Evolutionary conservation across 495 filamentous ascomycete species (phyloP), one percentile per base, ranked within the genome.

Genomic region (Arthonia radiata): DNA sequence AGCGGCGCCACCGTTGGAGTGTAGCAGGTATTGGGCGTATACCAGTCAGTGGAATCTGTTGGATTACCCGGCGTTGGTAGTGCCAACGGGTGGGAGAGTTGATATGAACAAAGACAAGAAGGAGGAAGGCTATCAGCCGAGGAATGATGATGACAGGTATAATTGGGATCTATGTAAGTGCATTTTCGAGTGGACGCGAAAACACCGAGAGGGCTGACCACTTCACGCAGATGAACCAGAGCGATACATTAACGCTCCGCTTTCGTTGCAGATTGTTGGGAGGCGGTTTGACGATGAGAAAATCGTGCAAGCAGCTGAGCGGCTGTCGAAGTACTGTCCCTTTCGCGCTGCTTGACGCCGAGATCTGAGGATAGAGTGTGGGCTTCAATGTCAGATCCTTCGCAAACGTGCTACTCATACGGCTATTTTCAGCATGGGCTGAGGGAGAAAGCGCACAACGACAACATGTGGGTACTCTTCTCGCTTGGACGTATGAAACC

Each of bases 41-140:
- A 75, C 69, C 0, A 49, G 54, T 2, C 62, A 74, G 32, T 82
- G 72, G 71, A 80, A 82, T 36, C 37, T 76, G 18, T 45, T 78
- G 0, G 70, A 78, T 38, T 67, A 69, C 33, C 74, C 68, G 6
- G 59, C 55, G 13, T 42, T 52, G 2, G 48, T 65, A 0, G 68
- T 74, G 37, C 67, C 66, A 13, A 21, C 24, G 12, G 7, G 10
- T 29, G 4, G 4, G 6, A 4, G 24, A 29, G 16, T 15, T 6
- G 11, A 29, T 16, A 31, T 16, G 7, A 6, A 17, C 5, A 31
- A 25, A 0, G 42, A 39, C 27, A 39, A 43, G 27, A 45, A 44
- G 5, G 50, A 47, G 36, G 31, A 36, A 24, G 40, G 31, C 6
- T 37, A 56, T 46, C 32, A 36, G 14, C 39, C 47, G 4, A 41